These are phyloP conservation scores for Podospora pseudoanserina DNA, from an alignment of 495 filamentous ascomycete genomes.

Conservation along the genomic window DNA sequence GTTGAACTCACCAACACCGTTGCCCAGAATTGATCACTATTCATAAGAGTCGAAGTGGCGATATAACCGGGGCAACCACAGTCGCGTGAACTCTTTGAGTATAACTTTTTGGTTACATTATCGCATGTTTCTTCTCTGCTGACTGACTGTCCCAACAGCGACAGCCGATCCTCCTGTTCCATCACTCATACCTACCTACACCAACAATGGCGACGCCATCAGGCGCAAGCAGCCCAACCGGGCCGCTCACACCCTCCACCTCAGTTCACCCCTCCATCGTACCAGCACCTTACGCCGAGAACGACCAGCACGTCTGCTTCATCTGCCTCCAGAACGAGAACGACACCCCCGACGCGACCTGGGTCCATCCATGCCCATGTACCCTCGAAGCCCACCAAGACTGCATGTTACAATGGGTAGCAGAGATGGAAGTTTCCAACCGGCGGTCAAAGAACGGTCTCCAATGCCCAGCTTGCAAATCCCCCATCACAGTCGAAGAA, in stretches of 20 bases:
- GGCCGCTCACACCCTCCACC: neutral
- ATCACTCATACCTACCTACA: neutral
- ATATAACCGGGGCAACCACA: no score
- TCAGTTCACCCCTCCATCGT: constrained; percentile 5
- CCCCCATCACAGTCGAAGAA: constrained; percentile 68
- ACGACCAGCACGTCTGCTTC: constrained; percentile 71
- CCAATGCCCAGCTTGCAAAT: constrained; percentile 83
- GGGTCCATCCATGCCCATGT: constrained; percentile 86
- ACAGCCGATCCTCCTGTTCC: neutral
- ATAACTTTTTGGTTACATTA: neutral
- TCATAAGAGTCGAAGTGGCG: neutral
- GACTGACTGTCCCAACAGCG: neutral
- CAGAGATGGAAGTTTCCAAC: constrained; percentile 62
- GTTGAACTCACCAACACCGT: neutral
- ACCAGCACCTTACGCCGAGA: constrained; percentile 19
- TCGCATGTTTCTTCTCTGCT: neutral
- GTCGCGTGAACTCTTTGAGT: neutral
- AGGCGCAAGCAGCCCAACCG: neutral
- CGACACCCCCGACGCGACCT: constrained; percentile 57
- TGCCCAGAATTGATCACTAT: neutral
- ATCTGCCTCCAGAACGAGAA: constrained; percentile 87
- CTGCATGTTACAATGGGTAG: constrained; percentile 87
- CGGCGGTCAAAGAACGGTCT: constrained; percentile 58
- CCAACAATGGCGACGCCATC: constrained; percentile 1
- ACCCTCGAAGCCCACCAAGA: constrained; percentile 84